A percentile compares a stretch with the other conserved stretches of the same genome.
Conservation (phyloP, 2,329 filamentous ascomycete species). For the Paracamarosporium sp. region DNA sequence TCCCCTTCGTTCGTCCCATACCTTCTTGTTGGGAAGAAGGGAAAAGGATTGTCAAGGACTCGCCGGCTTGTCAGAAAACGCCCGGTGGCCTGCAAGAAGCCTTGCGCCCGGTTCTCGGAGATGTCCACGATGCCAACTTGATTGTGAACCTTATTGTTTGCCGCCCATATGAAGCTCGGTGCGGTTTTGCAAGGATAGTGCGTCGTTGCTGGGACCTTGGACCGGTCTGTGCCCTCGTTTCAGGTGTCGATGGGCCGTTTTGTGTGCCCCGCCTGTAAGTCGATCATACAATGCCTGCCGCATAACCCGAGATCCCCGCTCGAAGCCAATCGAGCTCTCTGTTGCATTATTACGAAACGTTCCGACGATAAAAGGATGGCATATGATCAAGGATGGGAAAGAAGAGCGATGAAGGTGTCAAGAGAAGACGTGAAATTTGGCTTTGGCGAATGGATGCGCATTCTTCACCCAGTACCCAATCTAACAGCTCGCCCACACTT, state of each 20-base stretch:
- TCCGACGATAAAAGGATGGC: not conserved
- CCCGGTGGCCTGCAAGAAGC: not conserved
- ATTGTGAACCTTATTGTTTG: not conserved
- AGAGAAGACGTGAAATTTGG: not conserved
- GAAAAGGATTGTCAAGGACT: not conserved
- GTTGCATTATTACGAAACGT: not conserved
- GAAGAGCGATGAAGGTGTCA: not conserved
- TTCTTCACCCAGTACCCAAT: not conserved
- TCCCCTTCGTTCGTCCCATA: too few species aligned
- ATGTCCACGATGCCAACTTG: not conserved
- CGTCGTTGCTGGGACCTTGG: not conserved
- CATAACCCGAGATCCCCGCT: not conserved
- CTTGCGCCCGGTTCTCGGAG: not conserved
- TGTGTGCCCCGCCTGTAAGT: not conserved
- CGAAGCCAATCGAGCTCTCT: not conserved
- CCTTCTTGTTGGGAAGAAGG: too few species aligned
- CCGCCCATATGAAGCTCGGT: not conserved
- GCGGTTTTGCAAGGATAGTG: not conserved
- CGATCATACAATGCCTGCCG: not conserved
- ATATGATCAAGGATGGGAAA: not conserved
- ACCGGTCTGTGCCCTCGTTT: not conserved
- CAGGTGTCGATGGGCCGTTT: slow-evolving; percentile 1
- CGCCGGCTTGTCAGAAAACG: not conserved
- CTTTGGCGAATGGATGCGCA: not conserved
- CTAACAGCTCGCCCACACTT: not conserved